Evolutionary conservation across 225 moss, liverwort and hornwort species (phyloP).

Genomic region (Marchantia paleacea): DNA sequence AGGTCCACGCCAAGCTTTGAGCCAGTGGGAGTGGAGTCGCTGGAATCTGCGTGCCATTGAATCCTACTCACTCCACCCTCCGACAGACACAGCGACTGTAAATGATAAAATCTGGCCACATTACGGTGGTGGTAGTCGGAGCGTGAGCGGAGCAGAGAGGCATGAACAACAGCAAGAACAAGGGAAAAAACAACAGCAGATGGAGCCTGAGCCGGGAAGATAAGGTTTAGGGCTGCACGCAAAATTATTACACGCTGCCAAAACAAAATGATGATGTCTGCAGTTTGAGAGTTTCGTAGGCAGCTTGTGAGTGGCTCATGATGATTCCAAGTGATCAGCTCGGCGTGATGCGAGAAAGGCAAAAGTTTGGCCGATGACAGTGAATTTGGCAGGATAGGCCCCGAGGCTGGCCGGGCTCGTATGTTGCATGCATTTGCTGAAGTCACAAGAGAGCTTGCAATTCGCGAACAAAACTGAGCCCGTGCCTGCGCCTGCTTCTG

Average conservation of each 20-base stretch:
- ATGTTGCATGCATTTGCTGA: constrained; percentile 12
- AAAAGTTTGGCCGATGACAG: not conserved
- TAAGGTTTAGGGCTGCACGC: constrained; percentile 5
- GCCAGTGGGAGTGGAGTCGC: not conserved
- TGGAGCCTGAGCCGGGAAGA: not conserved
- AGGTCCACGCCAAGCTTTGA: not conserved
- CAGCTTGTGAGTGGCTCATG: constrained; percentile 6
- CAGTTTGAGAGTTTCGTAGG: not conserved
- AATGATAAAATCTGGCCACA: not conserved
- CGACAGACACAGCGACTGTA: not conserved
- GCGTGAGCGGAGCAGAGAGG: not conserved
- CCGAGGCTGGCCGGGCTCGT: not conserved
- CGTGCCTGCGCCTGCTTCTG: too few species aligned
- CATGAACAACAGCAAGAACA: not conserved
- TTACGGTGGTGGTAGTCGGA: not conserved
- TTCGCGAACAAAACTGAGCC: not conserved
- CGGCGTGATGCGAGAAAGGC: not conserved
- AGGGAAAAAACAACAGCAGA: not conserved
- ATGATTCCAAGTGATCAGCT: not conserved
- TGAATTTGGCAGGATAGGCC: not conserved
- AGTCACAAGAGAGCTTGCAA: not conserved
- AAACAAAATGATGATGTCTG: not conserved
- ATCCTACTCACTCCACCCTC: not conserved
- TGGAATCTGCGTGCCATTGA: not conserved
- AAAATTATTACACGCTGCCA: not conserved